Evolutionary conservation across 139 green algal genomes (phyloP).

Genomic region (Micromonas pusilla): DNA sequence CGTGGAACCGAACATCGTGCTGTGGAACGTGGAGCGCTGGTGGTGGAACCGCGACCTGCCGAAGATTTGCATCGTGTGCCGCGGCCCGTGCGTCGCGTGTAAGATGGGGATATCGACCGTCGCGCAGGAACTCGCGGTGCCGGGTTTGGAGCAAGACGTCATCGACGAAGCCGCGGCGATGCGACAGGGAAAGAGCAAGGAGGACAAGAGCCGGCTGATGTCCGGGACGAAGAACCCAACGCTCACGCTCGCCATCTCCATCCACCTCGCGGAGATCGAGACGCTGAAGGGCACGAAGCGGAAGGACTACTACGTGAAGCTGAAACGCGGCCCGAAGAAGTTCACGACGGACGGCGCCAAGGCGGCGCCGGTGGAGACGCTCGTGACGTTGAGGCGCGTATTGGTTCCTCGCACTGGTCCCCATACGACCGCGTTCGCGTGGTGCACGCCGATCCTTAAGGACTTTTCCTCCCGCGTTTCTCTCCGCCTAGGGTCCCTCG

Average conservation of each 20-base stretch:
- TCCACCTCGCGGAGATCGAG: neutral
- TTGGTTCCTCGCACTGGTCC: too few relatives aligned
- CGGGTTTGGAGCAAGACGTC: too few relatives aligned
- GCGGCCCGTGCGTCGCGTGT: too few relatives aligned
- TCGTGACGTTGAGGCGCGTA: too few relatives aligned
- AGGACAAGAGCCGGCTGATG: neutral
- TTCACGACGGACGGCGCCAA: neutral
- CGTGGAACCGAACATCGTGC: neutral
- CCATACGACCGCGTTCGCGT: too few relatives aligned
- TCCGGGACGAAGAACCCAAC: neutral
- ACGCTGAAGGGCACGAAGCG: neutral
- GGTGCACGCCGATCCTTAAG: too few relatives aligned
- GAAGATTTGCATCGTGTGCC: too few relatives aligned
- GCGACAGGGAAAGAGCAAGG: neutral
- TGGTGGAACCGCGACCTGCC: neutral
- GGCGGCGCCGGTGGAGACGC: neutral
- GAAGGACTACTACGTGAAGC: neutral
- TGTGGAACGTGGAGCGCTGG: constrained; percentile 10
- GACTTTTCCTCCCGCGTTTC: too few relatives aligned
- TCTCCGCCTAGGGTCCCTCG: too few relatives aligned
- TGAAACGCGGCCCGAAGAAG: neutral
- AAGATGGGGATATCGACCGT: too few relatives aligned
- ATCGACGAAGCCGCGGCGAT: neutral
- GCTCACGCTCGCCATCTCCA: neutral
- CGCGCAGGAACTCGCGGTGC: too few relatives aligned